Evolutionary conservation across 2,329 filamentous ascomycete species (phyloP).

Genomic region (Alternaria ventricosa): DNA sequence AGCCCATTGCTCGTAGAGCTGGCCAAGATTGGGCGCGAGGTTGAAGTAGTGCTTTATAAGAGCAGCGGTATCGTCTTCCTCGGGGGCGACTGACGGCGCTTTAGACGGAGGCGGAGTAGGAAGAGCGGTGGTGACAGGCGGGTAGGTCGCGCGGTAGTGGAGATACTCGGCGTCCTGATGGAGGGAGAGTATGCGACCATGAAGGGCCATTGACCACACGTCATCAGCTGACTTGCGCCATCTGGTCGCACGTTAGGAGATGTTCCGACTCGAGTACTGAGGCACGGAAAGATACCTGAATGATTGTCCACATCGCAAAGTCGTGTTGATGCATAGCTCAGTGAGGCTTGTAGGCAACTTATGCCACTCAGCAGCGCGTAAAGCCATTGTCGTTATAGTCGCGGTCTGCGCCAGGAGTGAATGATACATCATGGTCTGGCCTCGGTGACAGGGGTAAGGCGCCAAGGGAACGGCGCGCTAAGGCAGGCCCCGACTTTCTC

Average conservation of each 20-base stretch:
- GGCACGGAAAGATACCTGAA: conserved; percentile 64
- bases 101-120: conserved; percentile 50
- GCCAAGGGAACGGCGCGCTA: conserved; percentile 24
- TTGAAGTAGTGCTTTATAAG: conserved; percentile 88
- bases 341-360: conserved; percentile 82
- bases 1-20: conserved; percentile 88
- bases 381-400: conserved; percentile 42
- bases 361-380: conserved; percentile 77
- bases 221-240: conserved; percentile 83
- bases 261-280: background rate
- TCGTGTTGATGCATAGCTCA: conserved; percentile 94
- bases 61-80: conserved; percentile 73
- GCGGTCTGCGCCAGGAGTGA: background rate
- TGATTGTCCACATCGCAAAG: conserved; percentile 91
- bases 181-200: conserved; percentile 83
- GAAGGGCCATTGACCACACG: conserved; percentile 88
- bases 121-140: conserved; percentile 43
- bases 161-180: conserved; percentile 81
- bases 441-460: conserved; percentile 12
- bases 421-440: conserved; percentile 8
- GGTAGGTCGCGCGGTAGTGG: conserved; percentile 76
- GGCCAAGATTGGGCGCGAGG: conserved; percentile 74
- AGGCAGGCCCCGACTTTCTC: conserved; percentile 24
- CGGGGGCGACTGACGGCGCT: conserved; percentile 35
- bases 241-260: conserved; percentile 52